phyloP scores from a whole-genome alignment of 1,284 basidiomycete species.

The Boletellus dicymbophilus region DNA sequence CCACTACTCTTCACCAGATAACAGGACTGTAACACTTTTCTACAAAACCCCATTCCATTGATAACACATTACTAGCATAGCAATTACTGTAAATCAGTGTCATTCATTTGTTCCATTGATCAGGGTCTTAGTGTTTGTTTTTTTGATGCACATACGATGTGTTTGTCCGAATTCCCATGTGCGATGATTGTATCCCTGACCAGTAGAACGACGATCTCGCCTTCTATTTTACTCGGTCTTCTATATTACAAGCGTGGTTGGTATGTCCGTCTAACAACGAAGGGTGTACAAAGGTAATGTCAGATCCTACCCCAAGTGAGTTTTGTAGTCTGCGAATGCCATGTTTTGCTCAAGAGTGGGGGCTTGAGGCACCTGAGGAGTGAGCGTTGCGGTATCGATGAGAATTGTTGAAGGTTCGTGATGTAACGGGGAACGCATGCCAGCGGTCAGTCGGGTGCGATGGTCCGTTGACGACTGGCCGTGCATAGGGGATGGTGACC shows the following conservation, averaged over 20 bases:
- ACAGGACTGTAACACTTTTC: constrained; percentile 31
- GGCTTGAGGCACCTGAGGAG: constrained; percentile 48
- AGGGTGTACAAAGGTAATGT: constrained; percentile 9
- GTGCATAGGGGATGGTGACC: constrained; percentile 50
- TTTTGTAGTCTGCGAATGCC: constrained; percentile 70
- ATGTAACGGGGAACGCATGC: constrained; percentile 22
- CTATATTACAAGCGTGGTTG: constrained; percentile 1
- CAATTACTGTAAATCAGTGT: constrained; percentile 28
- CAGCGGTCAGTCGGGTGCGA: constrained; percentile 17
- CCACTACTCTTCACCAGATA: constrained; percentile 14
- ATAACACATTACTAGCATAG: constrained; percentile 31
- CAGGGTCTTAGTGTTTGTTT: constrained; percentile 14
- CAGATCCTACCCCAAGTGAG: constrained; percentile 30
- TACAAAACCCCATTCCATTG: constrained; percentile 15
- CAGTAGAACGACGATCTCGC: neutral
- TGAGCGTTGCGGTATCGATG: constrained; percentile 50
- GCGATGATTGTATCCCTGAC: constrained; percentile 9
- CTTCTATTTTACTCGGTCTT: neutral
- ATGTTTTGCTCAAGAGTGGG: constrained; percentile 80
- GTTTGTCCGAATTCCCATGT: constrained; percentile 11
- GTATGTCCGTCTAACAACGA: constrained; percentile 11
- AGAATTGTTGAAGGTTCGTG: constrained; percentile 47
- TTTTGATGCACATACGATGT: constrained; percentile 25
- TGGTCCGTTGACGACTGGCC: constrained; percentile 13
- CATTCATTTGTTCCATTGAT: constrained; percentile 30